A percentile compares a stretch with the other conserved stretches of the same genome.
Evolutionary conservation across 1,284 basidiomycete species (phyloP).

Genomic region (Pseudozyma pruni): DNA sequence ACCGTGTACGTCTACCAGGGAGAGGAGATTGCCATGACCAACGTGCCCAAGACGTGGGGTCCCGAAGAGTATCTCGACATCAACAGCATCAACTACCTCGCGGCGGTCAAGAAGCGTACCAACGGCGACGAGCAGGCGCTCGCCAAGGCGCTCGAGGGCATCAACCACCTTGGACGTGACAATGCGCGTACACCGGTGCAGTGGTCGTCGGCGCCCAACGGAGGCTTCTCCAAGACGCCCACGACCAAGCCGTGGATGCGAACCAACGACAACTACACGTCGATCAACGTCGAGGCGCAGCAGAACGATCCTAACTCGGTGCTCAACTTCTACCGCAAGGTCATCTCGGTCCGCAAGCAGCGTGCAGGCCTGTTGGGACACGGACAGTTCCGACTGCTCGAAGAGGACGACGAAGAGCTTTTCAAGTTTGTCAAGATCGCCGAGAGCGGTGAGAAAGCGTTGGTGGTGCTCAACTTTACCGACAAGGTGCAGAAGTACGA

Average conservation of each 20-base stretch:
- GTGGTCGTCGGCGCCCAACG: conserved; percentile 74
- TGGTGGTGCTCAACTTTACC: conserved; percentile 55
- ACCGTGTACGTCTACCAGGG: conserved; percentile 81
- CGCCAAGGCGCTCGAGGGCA: conserved; percentile 68
- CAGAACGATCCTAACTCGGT: conserved; percentile 72
- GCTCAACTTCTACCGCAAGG: conserved; percentile 74
- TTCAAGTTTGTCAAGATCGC: conserved; percentile 73
- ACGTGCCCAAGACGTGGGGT: conserved; percentile 76
- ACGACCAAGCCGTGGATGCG: conserved; percentile 77
- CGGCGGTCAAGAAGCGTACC: conserved; percentile 26
- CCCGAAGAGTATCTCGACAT: conserved; percentile 72
- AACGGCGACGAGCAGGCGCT: conserved; percentile 66
- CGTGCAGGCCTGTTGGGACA: conserved; percentile 73
- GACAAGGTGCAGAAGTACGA: conserved; percentile 30
- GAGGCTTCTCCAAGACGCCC: conserved; percentile 75
- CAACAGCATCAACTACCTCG: conserved; percentile 55
- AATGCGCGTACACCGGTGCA: conserved; percentile 78
- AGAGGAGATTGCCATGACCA: conserved; percentile 74
- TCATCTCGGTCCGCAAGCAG: conserved; percentile 73
- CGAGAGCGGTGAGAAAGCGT: conserved; percentile 62
- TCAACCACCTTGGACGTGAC: conserved; percentile 77
- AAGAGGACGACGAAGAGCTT: conserved; percentile 71
- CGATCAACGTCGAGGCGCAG: conserved; percentile 75
- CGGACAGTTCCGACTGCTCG: conserved; percentile 73
- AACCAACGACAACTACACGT: conserved; percentile 76